These are phyloP conservation scores for Colletotrichum karsti DNA, from an alignment of 2,329 filamentous ascomycete genomes.

Conservation along the genomic window DNA sequence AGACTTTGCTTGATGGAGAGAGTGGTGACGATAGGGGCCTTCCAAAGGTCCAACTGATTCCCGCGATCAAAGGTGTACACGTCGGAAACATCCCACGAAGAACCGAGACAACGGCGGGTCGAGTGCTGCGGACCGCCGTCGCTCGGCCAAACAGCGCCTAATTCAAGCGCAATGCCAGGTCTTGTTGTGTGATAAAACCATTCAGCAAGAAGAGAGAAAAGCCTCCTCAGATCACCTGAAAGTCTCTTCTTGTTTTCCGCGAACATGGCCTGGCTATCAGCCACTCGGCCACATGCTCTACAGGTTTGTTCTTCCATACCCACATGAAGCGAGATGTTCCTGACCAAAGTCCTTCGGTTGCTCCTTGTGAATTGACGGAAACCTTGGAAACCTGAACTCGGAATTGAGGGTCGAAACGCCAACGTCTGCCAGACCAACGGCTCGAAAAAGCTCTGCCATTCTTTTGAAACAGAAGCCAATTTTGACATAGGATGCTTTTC, in stretches of 20 bases:
- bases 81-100: no score
- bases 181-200: background rate
- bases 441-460: background rate
- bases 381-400: background rate
- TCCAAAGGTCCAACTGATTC: background rate
- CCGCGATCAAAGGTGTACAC: background rate
- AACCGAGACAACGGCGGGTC: background rate
- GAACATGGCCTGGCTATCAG: background rate
- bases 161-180: background rate
- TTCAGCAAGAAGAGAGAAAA: background rate
- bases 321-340: background rate
- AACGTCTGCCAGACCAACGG: background rate
- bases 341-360: background rate
- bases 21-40: background rate
- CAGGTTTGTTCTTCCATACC: background rate
- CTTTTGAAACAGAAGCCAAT: background rate
- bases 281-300: background rate
- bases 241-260: background rate
- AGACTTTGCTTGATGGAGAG: background rate
- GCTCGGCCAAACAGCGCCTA: background rate
- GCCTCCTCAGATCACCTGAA: fast-evolving
- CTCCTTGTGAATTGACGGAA: background rate
- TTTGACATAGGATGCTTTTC: background rate
- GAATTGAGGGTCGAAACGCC: background rate
- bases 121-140: background rate